Percentiles rank a stretch among this genome's conserved stretches.
Conservation (phyloP, 2,329 filamentous ascomycete species). For the Pseudogymnoascus sp. region DNA sequence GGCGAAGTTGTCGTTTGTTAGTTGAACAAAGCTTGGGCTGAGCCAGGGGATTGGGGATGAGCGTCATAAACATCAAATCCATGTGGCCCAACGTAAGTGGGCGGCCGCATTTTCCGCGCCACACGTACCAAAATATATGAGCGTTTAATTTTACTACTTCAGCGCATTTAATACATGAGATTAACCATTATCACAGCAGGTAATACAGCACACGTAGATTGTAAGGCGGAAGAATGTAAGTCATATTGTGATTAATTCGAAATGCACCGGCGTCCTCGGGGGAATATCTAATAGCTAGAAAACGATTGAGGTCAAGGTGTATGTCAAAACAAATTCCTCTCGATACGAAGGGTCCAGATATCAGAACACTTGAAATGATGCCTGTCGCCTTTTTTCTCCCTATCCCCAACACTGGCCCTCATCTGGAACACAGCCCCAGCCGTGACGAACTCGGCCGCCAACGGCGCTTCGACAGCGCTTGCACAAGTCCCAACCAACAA, state of each 20-base stretch:
- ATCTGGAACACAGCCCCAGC: not conserved
- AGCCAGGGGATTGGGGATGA: not conserved
- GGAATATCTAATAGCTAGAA: not conserved
- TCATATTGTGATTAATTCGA: not conserved
- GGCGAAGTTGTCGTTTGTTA: conserved; percentile 1
- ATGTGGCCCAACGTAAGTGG: conserved; percentile 5
- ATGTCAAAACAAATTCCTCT: not conserved
- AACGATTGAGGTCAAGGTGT: no score
- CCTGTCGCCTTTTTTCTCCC: not conserved
- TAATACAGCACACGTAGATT: not conserved
- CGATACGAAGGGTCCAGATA: not conserved
- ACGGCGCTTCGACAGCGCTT: not conserved
- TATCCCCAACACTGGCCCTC: not conserved
- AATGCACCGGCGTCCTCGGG: not conserved
- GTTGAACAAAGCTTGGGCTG: conserved; percentile 4
- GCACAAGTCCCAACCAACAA: not conserved
- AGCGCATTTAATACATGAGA: not conserved
- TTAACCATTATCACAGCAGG: not conserved
- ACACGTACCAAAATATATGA: not conserved
- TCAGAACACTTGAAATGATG: not conserved
- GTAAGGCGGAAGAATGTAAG: not conserved
- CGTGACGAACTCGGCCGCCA: not conserved
- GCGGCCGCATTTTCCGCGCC: conserved; percentile 3
- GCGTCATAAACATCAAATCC: conserved; percentile 8
- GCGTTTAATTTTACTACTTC: not conserved